Percentiles rank a stretch among this genome's conserved stretches.
phyloP scores from a whole-genome alignment of 805 yeast genomes.

The Yarrowia bubula region DNA sequence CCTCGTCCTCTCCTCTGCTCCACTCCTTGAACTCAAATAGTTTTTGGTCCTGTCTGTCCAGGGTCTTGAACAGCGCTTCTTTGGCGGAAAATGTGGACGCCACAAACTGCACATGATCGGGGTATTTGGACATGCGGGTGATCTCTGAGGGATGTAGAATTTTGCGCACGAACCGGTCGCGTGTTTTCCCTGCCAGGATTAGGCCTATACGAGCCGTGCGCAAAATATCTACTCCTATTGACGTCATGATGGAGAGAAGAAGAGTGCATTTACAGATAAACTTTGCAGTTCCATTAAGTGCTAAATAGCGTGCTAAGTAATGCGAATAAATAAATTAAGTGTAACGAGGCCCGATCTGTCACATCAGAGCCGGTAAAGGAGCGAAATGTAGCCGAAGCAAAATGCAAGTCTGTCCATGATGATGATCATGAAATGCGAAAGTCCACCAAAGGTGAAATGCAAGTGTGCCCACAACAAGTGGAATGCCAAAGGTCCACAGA shows the following conservation, averaged over 20 bases:
- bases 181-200: neutral
- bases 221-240: slow-evolving; percentile 21
- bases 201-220: slow-evolving; percentile 10
- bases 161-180: slow-evolving; percentile 43
- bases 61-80: slow-evolving; percentile 65
- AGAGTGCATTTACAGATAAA: neutral
- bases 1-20: slow-evolving; percentile 46
- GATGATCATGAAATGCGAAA: neutral
- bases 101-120: slow-evolving; percentile 33
- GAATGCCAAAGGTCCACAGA: neutral
- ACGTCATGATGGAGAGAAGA: slow-evolving; percentile 4
- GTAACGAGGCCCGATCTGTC: too few relatives aligned
- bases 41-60: slow-evolving; percentile 49
- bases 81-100: slow-evolving; percentile 67
- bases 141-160: slow-evolving; percentile 46
- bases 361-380: too few relatives aligned
- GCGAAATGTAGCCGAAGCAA: neutral
- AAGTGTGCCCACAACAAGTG: neutral
- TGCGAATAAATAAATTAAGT: neutral
- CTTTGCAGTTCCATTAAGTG: neutral
- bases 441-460: neutral
- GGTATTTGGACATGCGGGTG: slow-evolving; percentile 31
- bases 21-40: slow-evolving; percentile 56
- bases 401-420: neutral
- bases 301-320: too few relatives aligned